These are phyloP conservation scores for Pyricularia sp. DNA, from an alignment of 2,329 filamentous ascomycete species.

Conservation along the genomic window DNA sequence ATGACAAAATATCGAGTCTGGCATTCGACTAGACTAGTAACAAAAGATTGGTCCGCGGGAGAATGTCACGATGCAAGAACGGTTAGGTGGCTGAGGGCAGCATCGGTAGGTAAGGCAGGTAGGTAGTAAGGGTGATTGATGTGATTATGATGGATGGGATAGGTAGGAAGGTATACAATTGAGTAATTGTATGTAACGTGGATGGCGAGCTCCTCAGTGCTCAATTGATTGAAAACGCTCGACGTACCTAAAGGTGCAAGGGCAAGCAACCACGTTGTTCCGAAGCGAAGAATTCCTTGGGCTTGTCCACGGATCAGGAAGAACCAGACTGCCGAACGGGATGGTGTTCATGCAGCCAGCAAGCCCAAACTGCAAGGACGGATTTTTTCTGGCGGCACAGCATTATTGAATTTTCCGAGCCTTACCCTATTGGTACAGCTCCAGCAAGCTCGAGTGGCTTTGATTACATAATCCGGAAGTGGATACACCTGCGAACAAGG, in stretches of 20 bases:
- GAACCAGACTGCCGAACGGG: slow-evolving; percentile 27
- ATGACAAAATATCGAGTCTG: not conserved
- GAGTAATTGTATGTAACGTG: not conserved
- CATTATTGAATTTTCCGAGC: not conserved
- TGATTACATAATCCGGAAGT: not conserved
- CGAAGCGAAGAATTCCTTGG: slow-evolving; percentile 16
- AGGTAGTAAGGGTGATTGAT: not conserved
- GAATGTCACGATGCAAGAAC: not conserved
- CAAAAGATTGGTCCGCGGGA: not conserved
- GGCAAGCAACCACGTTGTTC: slow-evolving; percentile 15
- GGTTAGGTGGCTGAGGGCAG: not conserved
- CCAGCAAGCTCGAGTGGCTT: not conserved
- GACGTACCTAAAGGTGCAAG: slow-evolving; percentile 13
- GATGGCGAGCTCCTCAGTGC: not conserved
- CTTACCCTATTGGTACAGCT: not conserved
- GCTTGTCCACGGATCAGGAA: slow-evolving; percentile 32
- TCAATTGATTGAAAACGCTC: slow-evolving; percentile 5
- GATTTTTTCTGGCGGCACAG: not conserved
- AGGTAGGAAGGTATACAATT: not conserved
- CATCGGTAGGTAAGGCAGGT: not conserved
- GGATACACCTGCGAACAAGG: no score
- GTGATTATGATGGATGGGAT: not conserved
- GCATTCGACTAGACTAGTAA: not conserved
- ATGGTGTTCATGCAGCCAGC: slow-evolving; percentile 1
- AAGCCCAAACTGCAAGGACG: not conserved